Percentiles rank a stretch among this genome's conserved stretches.
Conservation (phyloP, 1,284 basidiomycete genomes). For the Coniferiporia sulphurascens region DNA sequence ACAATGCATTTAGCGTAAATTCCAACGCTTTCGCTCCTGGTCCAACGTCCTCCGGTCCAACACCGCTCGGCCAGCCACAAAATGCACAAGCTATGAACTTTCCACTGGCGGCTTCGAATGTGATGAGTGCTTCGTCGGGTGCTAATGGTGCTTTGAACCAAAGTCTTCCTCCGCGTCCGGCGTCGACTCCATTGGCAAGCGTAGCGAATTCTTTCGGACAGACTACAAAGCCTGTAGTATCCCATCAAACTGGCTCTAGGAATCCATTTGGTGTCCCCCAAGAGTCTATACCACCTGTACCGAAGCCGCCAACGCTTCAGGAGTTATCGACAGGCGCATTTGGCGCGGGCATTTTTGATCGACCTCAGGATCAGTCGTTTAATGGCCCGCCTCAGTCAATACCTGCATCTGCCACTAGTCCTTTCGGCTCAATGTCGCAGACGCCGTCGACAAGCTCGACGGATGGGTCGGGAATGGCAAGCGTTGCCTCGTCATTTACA, state of each 20-base stretch:
- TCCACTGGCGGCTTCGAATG: neutral
- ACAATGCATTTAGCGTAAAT: constrained; percentile 20
- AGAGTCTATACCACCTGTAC: constrained; percentile 57
- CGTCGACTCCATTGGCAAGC: constrained; percentile 58
- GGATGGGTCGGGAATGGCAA: constrained; percentile 39
- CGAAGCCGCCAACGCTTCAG: constrained; percentile 76
- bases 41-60: constrained; percentile 22
- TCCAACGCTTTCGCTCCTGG: constrained; percentile 20
- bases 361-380: constrained; percentile 29
- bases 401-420: constrained; percentile 4
- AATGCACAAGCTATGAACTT: constrained; percentile 3
- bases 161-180: constrained; percentile 48
- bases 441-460: constrained; percentile 11
- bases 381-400: constrained; percentile 28
- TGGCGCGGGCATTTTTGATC: constrained; percentile 2
- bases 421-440: constrained; percentile 5
- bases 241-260: constrained; percentile 89
- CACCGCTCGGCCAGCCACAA: constrained; percentile 15
- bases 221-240: constrained; percentile 57
- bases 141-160: neutral
- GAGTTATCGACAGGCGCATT: constrained; percentile 63
- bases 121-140: neutral
- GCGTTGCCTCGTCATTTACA: constrained; percentile 67
- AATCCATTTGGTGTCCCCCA: constrained; percentile 88
- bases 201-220: constrained; percentile 34